Conservation (phyloP, 2,329 filamentous ascomycete species). For the Colletotrichum trifolii region DNA sequence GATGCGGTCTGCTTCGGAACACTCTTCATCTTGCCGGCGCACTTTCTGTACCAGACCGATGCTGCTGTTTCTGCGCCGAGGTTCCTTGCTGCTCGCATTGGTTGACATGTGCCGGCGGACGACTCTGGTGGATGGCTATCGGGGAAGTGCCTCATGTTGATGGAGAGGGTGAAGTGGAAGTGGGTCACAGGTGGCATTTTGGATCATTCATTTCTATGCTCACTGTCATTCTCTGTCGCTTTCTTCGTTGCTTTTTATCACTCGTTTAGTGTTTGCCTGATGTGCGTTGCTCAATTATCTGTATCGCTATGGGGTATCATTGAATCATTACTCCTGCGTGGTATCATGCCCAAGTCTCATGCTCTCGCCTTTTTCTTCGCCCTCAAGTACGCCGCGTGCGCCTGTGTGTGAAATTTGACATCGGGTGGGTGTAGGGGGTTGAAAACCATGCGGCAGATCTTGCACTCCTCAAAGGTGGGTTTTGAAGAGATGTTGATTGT, state of each 20-base stretch:
- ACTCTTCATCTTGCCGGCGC: conserved; percentile 48
- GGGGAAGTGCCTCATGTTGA: not conserved
- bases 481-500: conserved; percentile 57
- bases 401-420: conserved; percentile 54
- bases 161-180: not conserved
- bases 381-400: conserved; percentile 42
- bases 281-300: not conserved
- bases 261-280: not conserved
- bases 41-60: conserved; percentile 45
- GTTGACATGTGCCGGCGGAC: conserved; percentile 8
- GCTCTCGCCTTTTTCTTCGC: not conserved
- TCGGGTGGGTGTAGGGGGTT: conserved; percentile 57
- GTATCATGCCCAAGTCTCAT: not conserved
- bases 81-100: conserved; percentile 40
- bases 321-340: conserved; percentile 15
- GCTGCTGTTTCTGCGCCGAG: conserved; percentile 39
- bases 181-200: not conserved
- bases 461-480: conserved; percentile 56
- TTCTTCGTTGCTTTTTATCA: conserved; percentile 7
- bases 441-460: conserved; percentile 55
- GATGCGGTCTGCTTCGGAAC: conserved; percentile 52
- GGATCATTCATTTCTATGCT: not conserved
- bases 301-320: conserved; percentile 24
- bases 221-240: not conserved
- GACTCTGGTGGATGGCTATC: not conserved